Percentiles rank a stretch among this genome's conserved stretches.
These are phyloP conservation scores for Suhomyces prunicola DNA, from an alignment of 805 yeast genomes.

Conservation along the genomic window DNA sequence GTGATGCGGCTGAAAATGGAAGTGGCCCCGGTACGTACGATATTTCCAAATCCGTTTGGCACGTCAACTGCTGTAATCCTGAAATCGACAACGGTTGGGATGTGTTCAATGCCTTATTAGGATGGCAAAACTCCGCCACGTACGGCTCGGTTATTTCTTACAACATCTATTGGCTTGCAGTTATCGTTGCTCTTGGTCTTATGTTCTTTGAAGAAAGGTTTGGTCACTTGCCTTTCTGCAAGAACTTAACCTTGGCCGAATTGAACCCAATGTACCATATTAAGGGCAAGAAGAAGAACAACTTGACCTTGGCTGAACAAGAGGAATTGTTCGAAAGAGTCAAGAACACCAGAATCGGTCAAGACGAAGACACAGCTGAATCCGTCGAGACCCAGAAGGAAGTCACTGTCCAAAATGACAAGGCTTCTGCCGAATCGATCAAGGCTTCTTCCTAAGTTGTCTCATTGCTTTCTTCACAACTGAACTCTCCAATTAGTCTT, in stretches of 20 bases:
- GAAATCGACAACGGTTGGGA: slow-evolving; percentile 25
- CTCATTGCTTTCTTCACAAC: background rate
- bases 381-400: slow-evolving; percentile 1
- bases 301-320: slow-evolving; percentile 51
- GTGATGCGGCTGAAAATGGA: slow-evolving; percentile 24
- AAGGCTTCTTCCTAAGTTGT: background rate
- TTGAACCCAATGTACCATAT: slow-evolving; percentile 76
- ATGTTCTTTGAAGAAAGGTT: slow-evolving; percentile 23
- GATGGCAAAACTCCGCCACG: slow-evolving; percentile 28
- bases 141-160: slow-evolving; percentile 25
- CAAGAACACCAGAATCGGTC: slow-evolving; percentile 16
- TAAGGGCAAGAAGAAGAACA: slow-evolving; percentile 63
- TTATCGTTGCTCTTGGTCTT: slow-evolving; percentile 14
- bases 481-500: background rate
- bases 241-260: slow-evolving; percentile 23
- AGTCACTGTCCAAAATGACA: background rate
- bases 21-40: slow-evolving; percentile 27
- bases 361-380: slow-evolving; percentile 12
- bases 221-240: slow-evolving; percentile 24
- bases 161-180: slow-evolving; percentile 23
- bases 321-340: slow-evolving; percentile 46
- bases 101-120: slow-evolving; percentile 24
- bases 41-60: slow-evolving; percentile 22
- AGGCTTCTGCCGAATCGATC: background rate
- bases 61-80: slow-evolving; percentile 28